A percentile compares a stretch with the other conserved stretches of the same genome.
These are phyloP conservation scores for Neurospora sp. DNA, from an alignment of 495 filamentous ascomycete genomes.

Conservation along the genomic window DNA sequence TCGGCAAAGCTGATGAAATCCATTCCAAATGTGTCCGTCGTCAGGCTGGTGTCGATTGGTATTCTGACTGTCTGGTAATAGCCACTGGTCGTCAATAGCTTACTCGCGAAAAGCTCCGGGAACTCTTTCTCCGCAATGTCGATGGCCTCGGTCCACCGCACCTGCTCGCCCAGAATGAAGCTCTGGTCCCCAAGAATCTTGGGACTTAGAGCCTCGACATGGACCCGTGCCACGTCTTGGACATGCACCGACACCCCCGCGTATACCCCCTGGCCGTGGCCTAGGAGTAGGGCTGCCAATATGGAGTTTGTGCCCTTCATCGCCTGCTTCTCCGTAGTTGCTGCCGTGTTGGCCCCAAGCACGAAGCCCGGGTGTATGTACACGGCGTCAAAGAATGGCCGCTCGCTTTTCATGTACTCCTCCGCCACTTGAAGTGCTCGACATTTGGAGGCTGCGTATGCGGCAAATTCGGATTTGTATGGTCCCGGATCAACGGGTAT, in stretches of 20 bases:
- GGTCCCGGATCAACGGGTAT: constrained; percentile 23
- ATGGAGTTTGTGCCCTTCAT: constrained; percentile 28
- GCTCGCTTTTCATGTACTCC: constrained; percentile 27
- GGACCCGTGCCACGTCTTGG: constrained; percentile 34
- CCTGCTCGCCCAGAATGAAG: constrained; percentile 22
- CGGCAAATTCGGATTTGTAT: constrained; percentile 25
- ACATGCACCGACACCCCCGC: constrained; percentile 30
- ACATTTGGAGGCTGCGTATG: constrained; percentile 33
- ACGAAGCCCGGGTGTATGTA: constrained; percentile 38
- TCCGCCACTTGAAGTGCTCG: constrained; percentile 34
- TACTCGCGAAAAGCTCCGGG: constrained; percentile 29
- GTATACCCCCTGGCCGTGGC: constrained; percentile 17
- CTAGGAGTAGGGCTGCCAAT: constrained; percentile 27
- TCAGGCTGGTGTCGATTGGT: constrained; percentile 30
- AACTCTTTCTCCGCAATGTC: constrained; percentile 30
- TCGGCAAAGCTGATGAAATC: constrained; percentile 36
- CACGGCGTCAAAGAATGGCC: constrained; percentile 36
- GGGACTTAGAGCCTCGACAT: constrained; percentile 31
- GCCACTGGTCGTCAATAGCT: constrained; percentile 29
- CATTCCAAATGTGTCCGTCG: constrained; percentile 39
- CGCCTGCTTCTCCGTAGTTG: constrained; percentile 20
- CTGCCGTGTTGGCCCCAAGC: constrained; percentile 33
- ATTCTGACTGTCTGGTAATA: constrained; percentile 25
- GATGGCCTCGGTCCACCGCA: constrained; percentile 36
- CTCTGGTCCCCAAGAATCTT: constrained; percentile 29